Conservation (phyloP, 2,329 filamentous ascomycete species). For the Helicocarpus griseus region DNA sequence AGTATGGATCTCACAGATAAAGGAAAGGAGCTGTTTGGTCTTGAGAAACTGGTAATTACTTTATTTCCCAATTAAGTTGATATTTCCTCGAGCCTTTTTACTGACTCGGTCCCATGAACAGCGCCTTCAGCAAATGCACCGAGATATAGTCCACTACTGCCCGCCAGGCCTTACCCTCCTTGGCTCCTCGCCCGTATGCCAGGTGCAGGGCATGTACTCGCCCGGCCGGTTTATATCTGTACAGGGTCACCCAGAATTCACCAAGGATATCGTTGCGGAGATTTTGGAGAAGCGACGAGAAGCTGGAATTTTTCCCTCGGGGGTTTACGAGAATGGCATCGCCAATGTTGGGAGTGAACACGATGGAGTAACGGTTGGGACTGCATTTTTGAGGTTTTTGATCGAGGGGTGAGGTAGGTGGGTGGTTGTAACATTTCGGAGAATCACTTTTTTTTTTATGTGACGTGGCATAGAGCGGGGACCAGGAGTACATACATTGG, state of each 20-base stretch:
- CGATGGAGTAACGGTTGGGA: constrained; percentile 67
- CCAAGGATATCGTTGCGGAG: constrained; percentile 58
- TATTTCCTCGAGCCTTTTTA: not conserved
- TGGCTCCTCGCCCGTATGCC: constrained; percentile 56
- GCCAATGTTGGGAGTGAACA: constrained; percentile 56
- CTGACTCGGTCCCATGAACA: constrained; percentile 12
- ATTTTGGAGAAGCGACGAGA: constrained; percentile 56
- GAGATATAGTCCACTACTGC: constrained; percentile 59
- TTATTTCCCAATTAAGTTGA: not conserved
- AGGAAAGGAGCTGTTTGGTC: constrained; percentile 62
- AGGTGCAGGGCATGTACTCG: constrained; percentile 70
- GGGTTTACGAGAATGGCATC: constrained; percentile 59
- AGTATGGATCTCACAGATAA: constrained; percentile 57
- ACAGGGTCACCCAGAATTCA: constrained; percentile 84
- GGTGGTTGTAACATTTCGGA: no score
- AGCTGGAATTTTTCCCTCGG: constrained; percentile 60
- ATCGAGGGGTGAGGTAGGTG: constrained; percentile 36
- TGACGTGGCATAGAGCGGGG: not conserved
- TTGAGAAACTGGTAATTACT: constrained; percentile 47
- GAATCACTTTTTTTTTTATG: no score
- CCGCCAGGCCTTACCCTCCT: constrained; percentile 54
- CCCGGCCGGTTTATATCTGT: constrained; percentile 60
- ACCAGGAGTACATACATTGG: not conserved
- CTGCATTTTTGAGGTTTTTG: constrained; percentile 68
- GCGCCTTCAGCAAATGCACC: constrained; percentile 72